Base-by-base conservation (phyloP, 352 stramenopile species). In the Phytopythium kandeliae region DNA sequence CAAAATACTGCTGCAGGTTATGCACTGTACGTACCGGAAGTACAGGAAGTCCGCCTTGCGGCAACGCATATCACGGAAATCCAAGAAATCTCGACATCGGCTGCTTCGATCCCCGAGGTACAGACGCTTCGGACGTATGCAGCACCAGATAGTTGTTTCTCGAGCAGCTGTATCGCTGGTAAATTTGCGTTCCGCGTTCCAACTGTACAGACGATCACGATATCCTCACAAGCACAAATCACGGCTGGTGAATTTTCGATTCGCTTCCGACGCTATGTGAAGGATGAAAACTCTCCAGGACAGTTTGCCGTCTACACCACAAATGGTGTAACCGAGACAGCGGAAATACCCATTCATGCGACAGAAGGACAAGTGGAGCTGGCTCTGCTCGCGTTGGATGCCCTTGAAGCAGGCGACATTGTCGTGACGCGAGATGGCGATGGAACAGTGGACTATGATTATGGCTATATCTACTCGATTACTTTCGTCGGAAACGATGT, bases 401-500 rank as follows among this genome's bases (percentile, higher is more conserved):
- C 58, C 5, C 36, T 93, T 4, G 54, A 50, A 5, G 37, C 60
- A 0, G 55, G 51, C 9, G 83, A 93, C 43, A 70, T 93, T 22
- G 38, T 90, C 5, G 80, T 93, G 7, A 93, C 78, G 3, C 76
- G 80, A 17, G 78, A 89, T 31, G 83, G 80, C 17, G 80, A 93
- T 60, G 73, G 37, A 5, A 80, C 67, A 0, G 65, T 56, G 0
- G 65, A 68, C 10, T 91, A 74, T 57, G 55, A 65, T 11, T 91
- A 74, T 42, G 83, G 80, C 13, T 91, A 83, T 26, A 58, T 81
- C 17, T 90, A 74, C 44, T 81, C 76, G 6, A 74, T 93, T 53
- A 88, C 78, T 26, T 93, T 93, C 58, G 53, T 93, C 12, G 79
- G 83, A 7, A 88, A 83, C 33, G 65, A 49, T 5, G 80, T 93